Percentiles rank a stretch among this genome's conserved stretches.
Evolutionary conservation across 352 stramenopile genomes (phyloP).

Genomic region (Phytophthora niederhauseri): DNA sequence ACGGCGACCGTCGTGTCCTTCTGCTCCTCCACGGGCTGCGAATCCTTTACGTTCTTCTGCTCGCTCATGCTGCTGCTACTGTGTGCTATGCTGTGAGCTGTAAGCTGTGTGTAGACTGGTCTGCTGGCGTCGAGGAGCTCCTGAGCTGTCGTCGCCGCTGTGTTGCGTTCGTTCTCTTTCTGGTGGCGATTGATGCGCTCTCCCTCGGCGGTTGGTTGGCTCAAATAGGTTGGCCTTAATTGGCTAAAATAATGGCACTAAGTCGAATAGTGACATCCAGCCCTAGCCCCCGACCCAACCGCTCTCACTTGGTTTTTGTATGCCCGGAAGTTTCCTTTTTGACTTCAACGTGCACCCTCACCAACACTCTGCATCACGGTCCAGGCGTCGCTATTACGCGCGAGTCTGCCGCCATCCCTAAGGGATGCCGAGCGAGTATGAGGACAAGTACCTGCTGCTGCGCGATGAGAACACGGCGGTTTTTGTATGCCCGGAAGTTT

Average conservation of each 20-base stretch:
- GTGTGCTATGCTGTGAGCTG: constrained; percentile 4
- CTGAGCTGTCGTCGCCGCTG: constrained; percentile 16
- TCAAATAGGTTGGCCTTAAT: constrained; percentile 17
- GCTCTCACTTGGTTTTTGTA: constrained; percentile 19
- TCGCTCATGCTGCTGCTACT: constrained; percentile 45
- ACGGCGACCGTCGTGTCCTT: constrained; percentile 42
- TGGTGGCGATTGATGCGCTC: constrained; percentile 30
- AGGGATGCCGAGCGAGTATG: constrained; percentile 68
- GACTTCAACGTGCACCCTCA: constrained; percentile 15
- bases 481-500: constrained; percentile 27
- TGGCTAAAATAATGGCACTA: constrained; percentile 18
- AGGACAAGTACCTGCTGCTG: constrained; percentile 87
- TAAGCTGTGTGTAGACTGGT: constrained; percentile 17
- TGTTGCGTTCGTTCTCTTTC: constrained; percentile 17
- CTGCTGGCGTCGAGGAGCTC: constrained; percentile 20
- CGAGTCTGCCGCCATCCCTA: constrained; percentile 34
- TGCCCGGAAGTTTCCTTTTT: constrained; percentile 25
- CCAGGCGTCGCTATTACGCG: neutral
- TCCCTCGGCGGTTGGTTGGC: constrained; percentile 40
- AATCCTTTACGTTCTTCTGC: constrained; percentile 42
- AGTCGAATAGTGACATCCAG: constrained; percentile 15
- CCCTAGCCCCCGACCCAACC: neutral
- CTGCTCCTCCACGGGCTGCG: constrained; percentile 36
- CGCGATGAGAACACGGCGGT: constrained; percentile 79
- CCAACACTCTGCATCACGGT: neutral